These are phyloP conservation scores for Tulasnella sp. DNA, from an alignment of 768 basidiomycete genomes.

Conservation along the genomic window DNA sequence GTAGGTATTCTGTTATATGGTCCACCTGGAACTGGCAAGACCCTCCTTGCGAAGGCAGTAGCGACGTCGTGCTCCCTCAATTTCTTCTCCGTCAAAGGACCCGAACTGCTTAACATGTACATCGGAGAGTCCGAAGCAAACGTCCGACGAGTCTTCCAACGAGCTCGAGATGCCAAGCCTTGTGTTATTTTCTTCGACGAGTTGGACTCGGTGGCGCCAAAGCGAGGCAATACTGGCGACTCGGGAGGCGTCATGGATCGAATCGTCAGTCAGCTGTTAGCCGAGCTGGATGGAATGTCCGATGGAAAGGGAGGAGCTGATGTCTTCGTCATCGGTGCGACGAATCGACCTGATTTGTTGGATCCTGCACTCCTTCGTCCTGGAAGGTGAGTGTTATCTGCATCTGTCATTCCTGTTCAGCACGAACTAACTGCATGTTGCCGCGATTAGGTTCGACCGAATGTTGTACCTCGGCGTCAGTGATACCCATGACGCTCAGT, in stretches of 20 bases:
- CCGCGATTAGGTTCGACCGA: conserved; percentile 74
- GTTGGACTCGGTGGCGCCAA: conserved; percentile 90
- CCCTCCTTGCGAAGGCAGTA: conserved; percentile 90
- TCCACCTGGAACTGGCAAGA: conserved; percentile 95
- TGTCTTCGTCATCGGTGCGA: conserved; percentile 94
- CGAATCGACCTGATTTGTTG: conserved; percentile 87
- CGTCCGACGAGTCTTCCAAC: conserved; percentile 86
- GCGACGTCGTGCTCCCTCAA: conserved; percentile 93
- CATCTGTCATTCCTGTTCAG: not conserved
- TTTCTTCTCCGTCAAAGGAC: conserved; percentile 96
- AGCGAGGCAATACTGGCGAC: conserved; percentile 91
- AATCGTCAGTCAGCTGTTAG: conserved; percentile 90
- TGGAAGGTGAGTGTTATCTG: conserved; percentile 56
- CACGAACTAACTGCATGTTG: not conserved
- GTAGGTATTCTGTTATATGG: conserved; percentile 88
- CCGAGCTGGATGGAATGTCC: conserved; percentile 90
- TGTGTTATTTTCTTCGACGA: conserved; percentile 98
- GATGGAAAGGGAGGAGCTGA: conserved; percentile 56
- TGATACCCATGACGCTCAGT: conserved; percentile 77
- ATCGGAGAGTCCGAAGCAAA: conserved; percentile 98
- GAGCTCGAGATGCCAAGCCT: conserved; percentile 84
- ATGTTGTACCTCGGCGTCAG: conserved; percentile 95
- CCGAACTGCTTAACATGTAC: conserved; percentile 96
- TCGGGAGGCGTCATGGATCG: conserved; percentile 98
- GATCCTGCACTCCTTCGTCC: conserved; percentile 87